Base-by-base conservation (phyloP, 331 rosid genomes). In the Saraca asoca region DNA sequence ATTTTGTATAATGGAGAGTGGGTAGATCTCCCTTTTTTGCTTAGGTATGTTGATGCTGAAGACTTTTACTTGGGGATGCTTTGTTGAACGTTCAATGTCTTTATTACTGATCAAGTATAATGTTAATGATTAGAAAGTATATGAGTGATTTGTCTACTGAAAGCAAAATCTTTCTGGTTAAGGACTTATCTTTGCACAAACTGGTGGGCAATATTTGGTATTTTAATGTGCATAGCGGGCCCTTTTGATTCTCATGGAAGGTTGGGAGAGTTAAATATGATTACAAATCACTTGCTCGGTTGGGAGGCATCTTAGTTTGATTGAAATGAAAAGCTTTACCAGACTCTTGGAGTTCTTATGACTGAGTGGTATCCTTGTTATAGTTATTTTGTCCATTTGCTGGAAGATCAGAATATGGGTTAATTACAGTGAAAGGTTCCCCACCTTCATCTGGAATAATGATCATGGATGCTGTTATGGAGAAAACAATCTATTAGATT, bases 51-150 rank as follows among this genome's bases (percentile, higher is more conserved):
- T 41, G 69, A 72, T 64, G 68, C 69, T 33, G 58, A 70, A 74
- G 85, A 76, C 71, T 70, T 68, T 46, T 35, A 73, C 75, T 78
- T 76, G 81, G 72, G 72, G 82, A 44, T 80, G 76, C 65, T 71
- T 51, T 66, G 64, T 75, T 73, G 12, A 67, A 60, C 71, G 63
- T 60, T 68, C 74, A 51, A 53, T 56, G 70, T 62, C 20, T 24
- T 3, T 24, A 24, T 62, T 51, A 64, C 48, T 69, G 64, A 59
- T 80, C 74, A 37, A 67, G 70, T 70, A 39, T 60, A 61, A 55
- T 66, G 37, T 60, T 74, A 70, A 75, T 74, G 68, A 59, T 64
- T n/a, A 51, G 63, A 52, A 63, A 69, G 66, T 73, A 76, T 62
- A 33, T 80, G 73, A 85, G 85, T 24, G 49, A 46, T 54, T 60